Evolutionary conservation across 495 filamentous ascomycete genomes (phyloP).

Genomic region (Lasiosphaeria ovina): DNA sequence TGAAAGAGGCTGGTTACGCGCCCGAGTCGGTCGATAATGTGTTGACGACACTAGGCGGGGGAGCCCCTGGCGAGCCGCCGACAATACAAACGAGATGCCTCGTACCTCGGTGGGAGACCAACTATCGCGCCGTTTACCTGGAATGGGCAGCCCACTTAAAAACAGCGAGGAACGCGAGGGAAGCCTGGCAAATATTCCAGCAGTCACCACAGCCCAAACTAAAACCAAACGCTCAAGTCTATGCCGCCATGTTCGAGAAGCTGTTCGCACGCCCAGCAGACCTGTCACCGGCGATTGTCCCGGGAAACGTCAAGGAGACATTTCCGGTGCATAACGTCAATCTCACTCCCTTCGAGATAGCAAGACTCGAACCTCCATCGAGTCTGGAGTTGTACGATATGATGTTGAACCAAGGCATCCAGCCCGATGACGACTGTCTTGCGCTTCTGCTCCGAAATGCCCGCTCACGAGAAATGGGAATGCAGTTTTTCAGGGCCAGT

Average conservation of each 20-base stretch:
- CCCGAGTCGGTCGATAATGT: conserved; percentile 33
- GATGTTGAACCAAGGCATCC: conserved; percentile 38
- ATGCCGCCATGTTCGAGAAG: conserved; percentile 48
- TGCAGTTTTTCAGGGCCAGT: conserved; percentile 40
- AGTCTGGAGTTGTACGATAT: conserved; percentile 36
- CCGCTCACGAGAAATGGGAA: conserved; percentile 26
- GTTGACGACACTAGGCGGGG: conserved; percentile 38
- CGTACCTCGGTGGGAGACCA: conserved; percentile 20
- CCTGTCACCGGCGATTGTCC: conserved; percentile 23
- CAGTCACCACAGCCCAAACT: conserved; percentile 26
- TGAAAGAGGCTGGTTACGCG: conserved; percentile 42
- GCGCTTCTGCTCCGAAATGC: conserved; percentile 35
- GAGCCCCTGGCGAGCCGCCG: conserved; percentile 28
- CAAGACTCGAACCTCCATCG: conserved; percentile 39
- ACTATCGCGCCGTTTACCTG: conserved; percentile 19
- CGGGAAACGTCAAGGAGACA: conserved; percentile 38
- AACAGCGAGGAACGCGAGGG: conserved; percentile 43
- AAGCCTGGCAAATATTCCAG: conserved; percentile 46
- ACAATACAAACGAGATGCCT: conserved; percentile 43
- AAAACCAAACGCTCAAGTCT: conserved; percentile 33
- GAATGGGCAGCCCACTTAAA: conserved; percentile 39
- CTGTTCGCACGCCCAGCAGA: conserved; percentile 26
- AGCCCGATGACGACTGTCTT: conserved; percentile 35
- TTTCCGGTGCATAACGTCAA: conserved; percentile 41
- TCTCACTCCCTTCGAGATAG: conserved; percentile 43